Evolutionary conservation across 2,329 filamentous ascomycete species (phyloP), one percentile per base, ranked within the genome.

Genomic region (Penicillium sp.): DNA sequence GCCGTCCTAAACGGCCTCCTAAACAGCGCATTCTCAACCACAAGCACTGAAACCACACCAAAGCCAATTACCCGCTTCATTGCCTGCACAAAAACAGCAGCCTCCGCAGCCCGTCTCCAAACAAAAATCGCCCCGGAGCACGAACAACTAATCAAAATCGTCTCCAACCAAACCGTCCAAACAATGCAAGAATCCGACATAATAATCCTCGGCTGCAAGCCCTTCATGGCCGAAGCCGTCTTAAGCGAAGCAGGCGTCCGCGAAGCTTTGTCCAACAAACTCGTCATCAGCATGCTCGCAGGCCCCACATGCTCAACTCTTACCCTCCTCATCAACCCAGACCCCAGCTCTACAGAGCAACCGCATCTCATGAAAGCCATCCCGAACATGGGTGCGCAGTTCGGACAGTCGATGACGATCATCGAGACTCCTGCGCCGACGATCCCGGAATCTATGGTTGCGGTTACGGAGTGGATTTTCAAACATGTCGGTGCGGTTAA

Each of bases 231-330:
- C 0, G 64, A 70, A 3, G 44, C 67, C 0, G 72, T 79, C 0
- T 64, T 83, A 4, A 62, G 63, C 0, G 61, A 75, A 33, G 59
- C 72, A 0, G 76, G 75, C 0, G 64, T 82, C 1, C 43, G 61
- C 0, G 68, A 76, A 8, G 78, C 77, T 0, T 53, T 82, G 1
- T 66, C 68, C 0, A 70, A 72, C 6, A 83, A 82, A 60, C 69
- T 82, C 1, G 61, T 83, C 12, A 79, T 83, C 63, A 82, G 79
- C 59, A 71, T 83, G 1, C 74, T 76, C 0, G 81, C 80, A 1
- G 80, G 81, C 1, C 81, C 75, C 73, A 73, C 77, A 2, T 69
- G 71, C 21, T 60, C 69, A 12, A 53, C 59, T 12, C 51, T 67
- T 6, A 44, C 49, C 6, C 29, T 21, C 1, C 64, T 67, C 8